Percentiles rank a stretch among this genome's conserved stretches.
Conservation (phyloP, 164 flowering plant genomes). For the Akebia trifoliata region DNA sequence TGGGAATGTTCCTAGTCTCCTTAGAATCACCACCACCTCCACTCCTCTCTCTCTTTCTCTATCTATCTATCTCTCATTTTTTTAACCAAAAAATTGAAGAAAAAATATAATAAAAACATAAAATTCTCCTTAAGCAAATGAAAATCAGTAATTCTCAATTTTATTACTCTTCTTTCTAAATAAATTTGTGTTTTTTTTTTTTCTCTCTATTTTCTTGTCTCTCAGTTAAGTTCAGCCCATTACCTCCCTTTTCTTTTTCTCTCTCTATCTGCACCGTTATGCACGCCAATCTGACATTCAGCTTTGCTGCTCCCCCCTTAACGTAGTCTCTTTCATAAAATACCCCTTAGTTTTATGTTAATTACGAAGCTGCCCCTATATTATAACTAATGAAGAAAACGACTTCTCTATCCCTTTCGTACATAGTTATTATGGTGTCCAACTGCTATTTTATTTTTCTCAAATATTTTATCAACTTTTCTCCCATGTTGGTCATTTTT, state of each 20-base stretch:
- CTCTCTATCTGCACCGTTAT: constrained; percentile 6
- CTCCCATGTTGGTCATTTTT: constrained; percentile 7
- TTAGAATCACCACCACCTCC: constrained; percentile 16
- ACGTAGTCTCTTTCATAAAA: neutral
- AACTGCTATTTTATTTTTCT: neutral
- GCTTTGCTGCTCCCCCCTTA: constrained; percentile 11
- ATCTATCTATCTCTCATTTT: neutral
- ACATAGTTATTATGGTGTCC: constrained; percentile 17
- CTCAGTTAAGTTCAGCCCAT: neutral
- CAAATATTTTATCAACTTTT: neutral
- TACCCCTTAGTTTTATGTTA: constrained; percentile 8
- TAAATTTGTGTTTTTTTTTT: neutral
- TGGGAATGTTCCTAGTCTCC: constrained; percentile 17
- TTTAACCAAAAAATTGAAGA: constrained; percentile 1
- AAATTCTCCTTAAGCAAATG: neutral
- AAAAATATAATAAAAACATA: neutral
- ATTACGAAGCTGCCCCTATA: constrained; percentile 5
- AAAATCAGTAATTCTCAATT: neutral
- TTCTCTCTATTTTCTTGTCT: neutral
- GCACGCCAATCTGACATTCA: constrained; percentile 25
- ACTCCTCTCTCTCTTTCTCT: too few relatives aligned
- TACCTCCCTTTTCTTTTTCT: neutral
- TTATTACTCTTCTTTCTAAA: constrained; percentile 6
- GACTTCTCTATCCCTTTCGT: constrained; percentile 20
- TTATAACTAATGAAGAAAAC: constrained; percentile 1